Conservation (phyloP, 306 rosid genomes). For the Cicer pinnatifidum region DNA sequence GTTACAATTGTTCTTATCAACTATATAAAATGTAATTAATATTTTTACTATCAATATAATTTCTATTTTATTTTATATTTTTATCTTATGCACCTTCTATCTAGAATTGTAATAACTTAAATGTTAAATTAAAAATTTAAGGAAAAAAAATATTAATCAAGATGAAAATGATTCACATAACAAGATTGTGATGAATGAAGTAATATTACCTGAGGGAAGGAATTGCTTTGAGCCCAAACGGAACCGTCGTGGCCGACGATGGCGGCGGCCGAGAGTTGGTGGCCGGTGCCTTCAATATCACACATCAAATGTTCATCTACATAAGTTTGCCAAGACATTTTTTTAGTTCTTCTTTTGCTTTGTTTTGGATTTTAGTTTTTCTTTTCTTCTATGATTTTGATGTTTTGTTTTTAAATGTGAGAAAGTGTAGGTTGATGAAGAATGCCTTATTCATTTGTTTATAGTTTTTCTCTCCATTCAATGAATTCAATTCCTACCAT, state of each 20-base stretch:
- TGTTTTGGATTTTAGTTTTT: neutral
- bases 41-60: no score
- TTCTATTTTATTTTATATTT: no score
- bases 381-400: neutral
- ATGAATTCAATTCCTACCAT: constrained; percentile 45
- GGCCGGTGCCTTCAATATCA: constrained; percentile 81
- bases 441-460: neutral
- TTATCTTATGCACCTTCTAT: no score
- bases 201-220: constrained; percentile 73
- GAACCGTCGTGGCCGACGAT: constrained; percentile 82
- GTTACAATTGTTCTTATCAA: no score
- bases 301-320: constrained; percentile 98
- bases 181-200: neutral
- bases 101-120: no score
- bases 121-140: neutral
- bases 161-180: neutral
- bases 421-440: neutral
- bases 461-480: constrained; percentile 23
- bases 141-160: neutral
- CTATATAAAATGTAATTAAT: no score
- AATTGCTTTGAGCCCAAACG: constrained; percentile 87
- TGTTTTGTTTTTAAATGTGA: neutral
- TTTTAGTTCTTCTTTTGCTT: neutral
- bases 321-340: constrained; percentile 95
- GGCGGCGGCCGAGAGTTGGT: constrained; percentile 79